Percentiles rank a stretch among this genome's conserved stretches.
These are phyloP conservation scores for Erigeron canadensis DNA, from an alignment of 129 eudicot species.

Conservation along the genomic window DNA sequence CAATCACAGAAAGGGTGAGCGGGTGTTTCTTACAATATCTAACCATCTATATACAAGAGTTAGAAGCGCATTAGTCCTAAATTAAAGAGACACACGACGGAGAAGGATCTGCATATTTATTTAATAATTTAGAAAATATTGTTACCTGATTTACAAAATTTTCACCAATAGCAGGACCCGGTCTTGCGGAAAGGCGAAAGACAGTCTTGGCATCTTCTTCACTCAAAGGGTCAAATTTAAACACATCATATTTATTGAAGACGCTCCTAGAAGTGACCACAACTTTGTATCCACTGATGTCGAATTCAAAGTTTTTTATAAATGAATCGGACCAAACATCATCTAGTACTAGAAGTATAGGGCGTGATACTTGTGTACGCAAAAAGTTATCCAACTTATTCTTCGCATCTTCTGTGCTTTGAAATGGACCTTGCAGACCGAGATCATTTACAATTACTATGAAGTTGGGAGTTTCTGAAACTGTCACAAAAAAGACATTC, in stretches of 20 bases:
- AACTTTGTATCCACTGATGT: conserved; percentile 13
- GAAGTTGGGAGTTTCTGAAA: conserved; percentile 30
- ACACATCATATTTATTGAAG: neutral
- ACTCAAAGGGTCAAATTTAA: conserved; percentile 20
- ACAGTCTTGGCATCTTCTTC: conserved; percentile 23
- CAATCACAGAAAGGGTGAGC: conserved; percentile 44
- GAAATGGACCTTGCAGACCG: neutral
- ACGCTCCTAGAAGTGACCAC: conserved; percentile 21
- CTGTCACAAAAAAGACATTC: conserved; percentile 26
- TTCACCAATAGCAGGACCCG: neutral
- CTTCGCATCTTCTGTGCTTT: conserved; percentile 25
- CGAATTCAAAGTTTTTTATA: conserved; percentile 11
- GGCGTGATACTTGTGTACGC: conserved; percentile 12
- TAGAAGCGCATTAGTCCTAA: neutral
- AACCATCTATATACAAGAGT: conserved; percentile 29
- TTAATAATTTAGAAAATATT: neutral
- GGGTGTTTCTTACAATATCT: conserved; percentile 45
- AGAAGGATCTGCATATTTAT: neutral
- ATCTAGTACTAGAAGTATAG: conserved; percentile 35
- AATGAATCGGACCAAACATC: conserved; percentile 38
- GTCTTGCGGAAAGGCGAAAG: conserved; percentile 16
- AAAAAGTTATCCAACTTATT: conserved; percentile 25
- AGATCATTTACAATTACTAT: conserved; percentile 23
- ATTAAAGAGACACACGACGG: neutral
- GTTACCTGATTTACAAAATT: conserved; percentile 25